Base-by-base conservation (phyloP, 768 basidiomycete genomes). In the Lactarius pseudohatsudake region DNA sequence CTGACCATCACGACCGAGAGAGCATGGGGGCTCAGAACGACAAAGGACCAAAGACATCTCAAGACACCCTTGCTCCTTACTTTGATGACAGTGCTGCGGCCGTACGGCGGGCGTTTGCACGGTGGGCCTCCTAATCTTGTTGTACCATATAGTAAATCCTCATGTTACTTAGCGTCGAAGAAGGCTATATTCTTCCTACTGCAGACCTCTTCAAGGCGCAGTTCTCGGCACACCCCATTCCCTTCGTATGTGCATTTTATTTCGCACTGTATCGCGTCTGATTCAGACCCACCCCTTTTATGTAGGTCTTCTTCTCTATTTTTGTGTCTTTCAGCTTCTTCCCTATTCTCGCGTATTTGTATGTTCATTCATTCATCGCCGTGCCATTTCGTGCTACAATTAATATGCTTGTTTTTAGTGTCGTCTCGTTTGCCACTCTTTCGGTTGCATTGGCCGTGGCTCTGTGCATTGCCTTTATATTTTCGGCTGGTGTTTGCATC, bases 321-420 rank as follows among this genome's bases (percentile, higher is more conserved):
- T 64, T 70, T 60, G 28, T 55, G 53, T 30, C 61, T 30, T 55
- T 70, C 57, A 59, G 64, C 61, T 56, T 70, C 47, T 61, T 69
- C 28, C 69, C 69, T 20, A 20, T 70, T 22, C 64, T 70, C 43
- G 36, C 69, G 34, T 70, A 65, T 64, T 28, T 70, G 69, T 70
- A 63, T 40, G 67, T 9, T 11, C 22, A 18, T 32, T 32, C 30
- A 50, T 45, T 28, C n/a, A 2, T 43, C 34, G 1, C n/a, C 4
- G 1, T 34, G 20, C 26, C 11, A 22, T 32, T 8, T 26, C 20
- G 36, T 10, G 18, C 45, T 28, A n/a, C 15, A 8, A 5, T 30
- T 54, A 10, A 57, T 28, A 22, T 36, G 11, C 45, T 28, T 20
- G n/a, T 9, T 40, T 56, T 11, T 32, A 68, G 63, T 22, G 5